phyloP scores from a whole-genome alignment of 345 rosid species.

The Pseudoturritis turrita region DNA sequence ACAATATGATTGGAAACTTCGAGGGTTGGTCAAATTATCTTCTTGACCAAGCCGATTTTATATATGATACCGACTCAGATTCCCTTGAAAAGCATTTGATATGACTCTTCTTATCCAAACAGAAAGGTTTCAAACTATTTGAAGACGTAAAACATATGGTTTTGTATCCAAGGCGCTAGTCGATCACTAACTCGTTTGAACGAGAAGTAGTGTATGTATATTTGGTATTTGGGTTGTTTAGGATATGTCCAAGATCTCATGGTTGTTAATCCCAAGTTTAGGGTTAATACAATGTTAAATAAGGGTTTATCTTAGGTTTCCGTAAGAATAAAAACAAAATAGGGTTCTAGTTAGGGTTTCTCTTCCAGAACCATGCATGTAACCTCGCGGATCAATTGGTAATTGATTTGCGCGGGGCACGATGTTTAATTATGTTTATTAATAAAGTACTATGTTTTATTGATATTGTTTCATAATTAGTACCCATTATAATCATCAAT shows the following conservation, averaged over 20 bases:
- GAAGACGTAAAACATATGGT: not conserved
- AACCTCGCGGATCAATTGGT: constrained; percentile 7
- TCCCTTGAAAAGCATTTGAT: constrained; percentile 14
- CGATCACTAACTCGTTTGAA: no score
- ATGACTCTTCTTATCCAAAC: constrained; percentile 7
- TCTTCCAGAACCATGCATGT: constrained; percentile 18
- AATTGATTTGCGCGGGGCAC: constrained; percentile 5
- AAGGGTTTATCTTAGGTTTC: not conserved
- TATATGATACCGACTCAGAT: constrained; percentile 21
- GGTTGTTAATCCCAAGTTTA: not conserved
- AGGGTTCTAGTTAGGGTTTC: not conserved
- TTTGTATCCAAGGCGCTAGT: not conserved
- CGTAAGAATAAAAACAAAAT: not conserved
- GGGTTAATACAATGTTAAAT: not conserved
- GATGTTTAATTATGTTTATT: not conserved
- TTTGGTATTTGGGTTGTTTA: constrained; percentile 1
- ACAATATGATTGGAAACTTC: constrained; percentile 4
- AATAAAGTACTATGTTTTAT: constrained; percentile 5
- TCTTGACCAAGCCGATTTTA: constrained; percentile 13
- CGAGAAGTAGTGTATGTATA: not conserved
- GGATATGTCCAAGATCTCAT: not conserved
- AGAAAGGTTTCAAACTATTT: not conserved
- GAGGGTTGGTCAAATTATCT: constrained; percentile 31
- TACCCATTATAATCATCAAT: not conserved
- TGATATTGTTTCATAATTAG: not conserved